Base-by-base conservation (phyloP, 2,329 filamentous ascomycete species). In the Colletotrichum eremochloae region DNA sequence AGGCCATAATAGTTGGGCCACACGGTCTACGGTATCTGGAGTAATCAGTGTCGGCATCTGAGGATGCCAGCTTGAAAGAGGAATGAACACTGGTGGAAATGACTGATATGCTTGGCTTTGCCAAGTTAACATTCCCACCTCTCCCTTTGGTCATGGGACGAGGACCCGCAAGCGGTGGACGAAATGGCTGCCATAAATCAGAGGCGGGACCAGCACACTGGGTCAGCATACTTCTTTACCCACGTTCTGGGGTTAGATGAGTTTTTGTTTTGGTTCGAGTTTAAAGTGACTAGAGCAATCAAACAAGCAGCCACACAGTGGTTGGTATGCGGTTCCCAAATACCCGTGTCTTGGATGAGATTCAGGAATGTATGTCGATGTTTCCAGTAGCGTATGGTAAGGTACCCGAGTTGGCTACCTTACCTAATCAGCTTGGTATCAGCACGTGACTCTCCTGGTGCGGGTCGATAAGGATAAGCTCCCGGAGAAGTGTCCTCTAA, bases 401-500 rank as follows among this genome's bases (percentile, higher is more conserved):
- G 36, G 40, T 42, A 42, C 12, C 14, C 18, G 24, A 42, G 1
- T 1, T 40, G 38, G 7, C 1, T 40, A 40, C 38, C 38, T 24
- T 24, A 24, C 24, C 24, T 24, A 24, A 24, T 24, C 24, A 24
- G 24, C 24, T 24, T 24, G 24, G 24, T 60, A 60, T 70, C 67
- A 40, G 62, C 69, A 72, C 69, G 69, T 72, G 69, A 72, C 46
- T 3, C 1, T 7, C 9, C 8, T 2, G 31, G 11, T 14, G 11
- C 20, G 31, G 33, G n/a, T 48, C 65, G 69, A 72, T 72, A 69
- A 69, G 58, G 57, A 36, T 5, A 40, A 62, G 44, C 40, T 63
- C 48, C 48, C 53, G 36, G 65, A 64, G 69, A 72, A 72, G 69
- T 72, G 69, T 69, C 65, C 69, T 72, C 65, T 60, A 66, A 14